Evolutionary conservation across 768 basidiomycete genomes (phyloP).

Genomic region (Hygrophoropsis aurantiaca): DNA sequence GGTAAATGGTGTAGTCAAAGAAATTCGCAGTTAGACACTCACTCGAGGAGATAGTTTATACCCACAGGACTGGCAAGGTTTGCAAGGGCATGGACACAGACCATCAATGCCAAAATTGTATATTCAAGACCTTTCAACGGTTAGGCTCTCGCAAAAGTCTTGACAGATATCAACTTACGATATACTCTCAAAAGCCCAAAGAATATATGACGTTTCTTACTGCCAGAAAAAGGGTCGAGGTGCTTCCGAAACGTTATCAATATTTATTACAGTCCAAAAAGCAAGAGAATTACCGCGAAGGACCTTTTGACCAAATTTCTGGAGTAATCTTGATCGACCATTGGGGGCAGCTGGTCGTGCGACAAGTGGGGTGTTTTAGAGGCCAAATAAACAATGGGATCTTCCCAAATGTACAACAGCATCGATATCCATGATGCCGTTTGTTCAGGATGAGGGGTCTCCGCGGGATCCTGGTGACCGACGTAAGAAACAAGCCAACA

Average conservation of each 20-base stretch:
- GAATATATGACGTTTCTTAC: slow-evolving; percentile 3
- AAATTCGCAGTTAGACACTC: slow-evolving; percentile 27
- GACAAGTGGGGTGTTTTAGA: too few relatives aligned
- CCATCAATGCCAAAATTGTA: too few relatives aligned
- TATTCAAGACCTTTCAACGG: too few relatives aligned
- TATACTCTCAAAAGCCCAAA: not conserved
- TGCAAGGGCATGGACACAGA: slow-evolving; percentile 10
- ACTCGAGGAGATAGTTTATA: too few relatives aligned
- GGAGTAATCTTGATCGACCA: too few relatives aligned
- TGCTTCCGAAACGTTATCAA: slow-evolving; percentile 12
- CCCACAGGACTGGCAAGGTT: slow-evolving; percentile 25
- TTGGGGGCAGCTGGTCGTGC: too few relatives aligned
- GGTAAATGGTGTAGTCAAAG: not conserved
- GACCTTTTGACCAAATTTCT: slow-evolving; percentile 30
- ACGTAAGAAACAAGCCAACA: not conserved
- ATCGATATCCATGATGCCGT: slow-evolving; percentile 34
- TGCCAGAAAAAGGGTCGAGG: slow-evolving; percentile 16
- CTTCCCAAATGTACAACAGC: too few relatives aligned
- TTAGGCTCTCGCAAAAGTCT: too few relatives aligned
- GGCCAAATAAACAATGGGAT: too few relatives aligned
- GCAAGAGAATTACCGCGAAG: slow-evolving; percentile 23
- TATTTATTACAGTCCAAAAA: not conserved
- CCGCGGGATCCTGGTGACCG: slow-evolving; percentile 13
- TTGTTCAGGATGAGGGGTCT: slow-evolving; percentile 34
- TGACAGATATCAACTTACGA: not conserved